A percentile compares a stretch with the other conserved stretches of the same genome.
phyloP scores from a whole-genome alignment of 208 protist genomes.

The Vickermania spadyakhi region DNA sequence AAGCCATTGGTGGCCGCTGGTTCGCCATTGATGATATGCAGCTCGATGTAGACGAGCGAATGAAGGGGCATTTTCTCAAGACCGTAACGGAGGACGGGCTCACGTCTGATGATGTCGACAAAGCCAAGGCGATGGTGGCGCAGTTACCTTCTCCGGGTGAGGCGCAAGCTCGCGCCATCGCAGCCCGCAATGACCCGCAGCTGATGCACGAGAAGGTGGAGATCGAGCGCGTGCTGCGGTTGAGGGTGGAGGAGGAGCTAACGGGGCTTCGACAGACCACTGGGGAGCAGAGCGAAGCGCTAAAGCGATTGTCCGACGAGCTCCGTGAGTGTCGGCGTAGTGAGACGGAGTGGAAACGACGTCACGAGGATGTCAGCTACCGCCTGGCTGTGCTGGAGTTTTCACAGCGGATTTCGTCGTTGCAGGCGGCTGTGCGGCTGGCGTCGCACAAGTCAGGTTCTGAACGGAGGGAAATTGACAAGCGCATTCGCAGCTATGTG shows the following conservation, averaged over 20 bases:
- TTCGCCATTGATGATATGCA: slow-evolving; percentile 86
- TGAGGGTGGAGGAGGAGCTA: slow-evolving; percentile 21
- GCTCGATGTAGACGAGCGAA: slow-evolving; percentile 69
- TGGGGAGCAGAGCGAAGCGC: slow-evolving; percentile 5
- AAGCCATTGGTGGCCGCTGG: slow-evolving; percentile 73
- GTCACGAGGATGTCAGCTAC: slow-evolving; percentile 63
- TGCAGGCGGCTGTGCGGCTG: slow-evolving; percentile 37
- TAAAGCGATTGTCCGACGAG: slow-evolving; percentile 9
- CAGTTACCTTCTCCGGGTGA: slow-evolving; percentile 23
- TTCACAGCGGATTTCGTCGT: slow-evolving; percentile 32
- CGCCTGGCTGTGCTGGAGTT: slow-evolving; percentile 54
- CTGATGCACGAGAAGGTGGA: slow-evolving; percentile 63
- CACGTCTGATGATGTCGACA: slow-evolving; percentile 35
- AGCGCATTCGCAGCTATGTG: slow-evolving; percentile 34
- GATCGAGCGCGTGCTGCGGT: slow-evolving; percentile 35
- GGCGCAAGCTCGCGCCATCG: slow-evolving; percentile 18
- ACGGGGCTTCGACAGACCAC: slow-evolving; percentile 11
- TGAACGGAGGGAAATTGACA: slow-evolving; percentile 44
- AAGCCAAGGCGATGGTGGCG: slow-evolving; percentile 21
- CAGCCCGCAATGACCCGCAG: slow-evolving; percentile 38
- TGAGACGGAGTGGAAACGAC: slow-evolving; percentile 20
- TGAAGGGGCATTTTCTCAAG: slow-evolving; percentile 71
- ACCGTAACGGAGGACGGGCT: slow-evolving; percentile 64
- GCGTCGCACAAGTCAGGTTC: slow-evolving; percentile 30
- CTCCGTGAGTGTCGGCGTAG: slow-evolving; percentile 18